Evolutionary conservation across 768 basidiomycete species (phyloP).

Genomic region (Mycena capillaripes): DNA sequence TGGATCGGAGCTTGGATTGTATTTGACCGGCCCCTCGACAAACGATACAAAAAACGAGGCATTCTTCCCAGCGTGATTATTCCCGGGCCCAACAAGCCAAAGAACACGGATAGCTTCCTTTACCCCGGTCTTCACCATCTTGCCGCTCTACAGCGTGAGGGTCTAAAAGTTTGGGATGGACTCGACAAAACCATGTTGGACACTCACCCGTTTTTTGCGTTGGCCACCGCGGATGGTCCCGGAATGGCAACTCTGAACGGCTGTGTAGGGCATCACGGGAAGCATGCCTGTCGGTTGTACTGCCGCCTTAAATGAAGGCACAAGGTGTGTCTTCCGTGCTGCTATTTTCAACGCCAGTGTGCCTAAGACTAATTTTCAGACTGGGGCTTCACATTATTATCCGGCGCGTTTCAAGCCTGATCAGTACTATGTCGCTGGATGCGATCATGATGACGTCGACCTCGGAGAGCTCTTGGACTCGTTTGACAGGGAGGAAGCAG

Average conservation of each 20-base stretch:
- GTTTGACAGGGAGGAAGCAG: background rate
- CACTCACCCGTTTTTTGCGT: background rate
- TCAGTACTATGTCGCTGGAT: constrained; percentile 38
- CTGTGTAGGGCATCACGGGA: constrained; percentile 43
- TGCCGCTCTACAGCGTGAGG: constrained; percentile 37
- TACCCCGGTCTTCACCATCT: no score
- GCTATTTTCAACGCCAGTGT: no score
- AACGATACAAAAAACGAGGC: no score
- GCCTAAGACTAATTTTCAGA: no score
- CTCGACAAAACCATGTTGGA: background rate
- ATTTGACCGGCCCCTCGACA: constrained; percentile 38
- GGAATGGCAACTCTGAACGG: constrained; percentile 41
- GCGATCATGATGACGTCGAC: constrained; percentile 47
- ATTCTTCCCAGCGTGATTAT: no score
- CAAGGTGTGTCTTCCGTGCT: no score
- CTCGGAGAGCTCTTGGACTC: no score
- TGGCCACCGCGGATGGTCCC: no score
- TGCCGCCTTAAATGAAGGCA: constrained; percentile 38
- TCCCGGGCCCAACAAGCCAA: no score
- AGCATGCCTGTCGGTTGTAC: constrained; percentile 38
- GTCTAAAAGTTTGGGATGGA: constrained; percentile 39
- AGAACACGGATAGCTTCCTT: no score
- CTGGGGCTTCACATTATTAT: constrained; percentile 38
- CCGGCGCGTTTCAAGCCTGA: constrained; percentile 38
- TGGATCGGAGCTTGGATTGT: constrained; percentile 48